phyloP scores from a whole-genome alignment of 768 basidiomycete genomes.

The Boletus rubropictus region DNA sequence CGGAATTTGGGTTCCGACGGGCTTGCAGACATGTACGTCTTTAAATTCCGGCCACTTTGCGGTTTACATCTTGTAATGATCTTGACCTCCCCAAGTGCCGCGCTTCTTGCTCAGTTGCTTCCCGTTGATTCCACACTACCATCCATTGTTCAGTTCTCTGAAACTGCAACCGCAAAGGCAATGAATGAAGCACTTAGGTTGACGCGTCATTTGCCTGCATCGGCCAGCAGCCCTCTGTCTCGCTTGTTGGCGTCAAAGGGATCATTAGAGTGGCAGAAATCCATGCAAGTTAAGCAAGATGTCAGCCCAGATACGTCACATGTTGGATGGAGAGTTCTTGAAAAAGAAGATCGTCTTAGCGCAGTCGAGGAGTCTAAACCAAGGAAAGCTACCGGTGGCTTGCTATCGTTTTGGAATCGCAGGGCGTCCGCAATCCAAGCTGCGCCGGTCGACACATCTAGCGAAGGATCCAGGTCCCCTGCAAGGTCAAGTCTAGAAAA shows the following conservation, averaged over 20 bases:
- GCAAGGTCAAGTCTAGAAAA: conserved; percentile 30
- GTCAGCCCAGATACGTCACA: conserved; percentile 47
- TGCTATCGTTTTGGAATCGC: conserved; percentile 73
- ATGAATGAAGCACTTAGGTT: conserved; percentile 57
- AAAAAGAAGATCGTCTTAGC: conserved; percentile 40
- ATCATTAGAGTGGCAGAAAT: conserved; percentile 69
- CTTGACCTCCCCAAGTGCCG: conserved; percentile 30
- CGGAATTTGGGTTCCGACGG: conserved; percentile 43
- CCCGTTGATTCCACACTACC: conserved; percentile 50
- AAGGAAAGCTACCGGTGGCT: conserved; percentile 44
- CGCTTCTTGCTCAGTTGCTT: conserved; percentile 39
- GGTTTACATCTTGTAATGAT: conserved; percentile 3
- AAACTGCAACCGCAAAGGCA: conserved; percentile 53
- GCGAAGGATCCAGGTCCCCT: conserved; percentile 23
- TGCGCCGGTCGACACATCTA: conserved; percentile 13
- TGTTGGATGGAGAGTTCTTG: conserved; percentile 68
- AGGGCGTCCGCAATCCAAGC: conserved; percentile 26
- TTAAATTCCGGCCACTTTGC: not conserved
- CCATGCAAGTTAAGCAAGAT: conserved; percentile 51
- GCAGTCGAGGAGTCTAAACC: conserved; percentile 39
- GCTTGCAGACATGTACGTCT: conserved; percentile 55
- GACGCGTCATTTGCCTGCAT: conserved; percentile 52
- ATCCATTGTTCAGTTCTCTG: conserved; percentile 43
- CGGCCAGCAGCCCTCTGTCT: conserved; percentile 61
- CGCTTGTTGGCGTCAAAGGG: conserved; percentile 66